phyloP scores from a whole-genome alignment of 1,284 basidiomycete genomes.

The Fomes fomentarius region DNA sequence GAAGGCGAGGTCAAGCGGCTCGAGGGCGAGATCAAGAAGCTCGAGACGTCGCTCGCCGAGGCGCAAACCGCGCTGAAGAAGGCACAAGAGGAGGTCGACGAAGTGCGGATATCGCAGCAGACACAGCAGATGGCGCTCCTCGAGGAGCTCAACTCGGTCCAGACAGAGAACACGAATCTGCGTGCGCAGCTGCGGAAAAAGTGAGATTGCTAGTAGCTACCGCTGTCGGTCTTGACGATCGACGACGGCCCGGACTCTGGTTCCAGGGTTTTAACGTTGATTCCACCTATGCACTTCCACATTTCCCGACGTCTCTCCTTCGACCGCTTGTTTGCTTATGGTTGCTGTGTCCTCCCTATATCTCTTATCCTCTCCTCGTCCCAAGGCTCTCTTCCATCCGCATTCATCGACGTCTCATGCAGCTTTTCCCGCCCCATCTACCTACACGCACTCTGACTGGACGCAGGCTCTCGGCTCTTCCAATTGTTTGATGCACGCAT shows the following conservation, averaged over 20 bases:
- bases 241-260: too few species aligned
- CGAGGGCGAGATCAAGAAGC: conserved; percentile 36
- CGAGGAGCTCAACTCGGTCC: conserved; percentile 79
- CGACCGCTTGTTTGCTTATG: not conserved
- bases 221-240: conserved; percentile 16
- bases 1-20: conserved; percentile 43
- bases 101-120: conserved; percentile 68
- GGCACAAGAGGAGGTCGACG: conserved; percentile 41
- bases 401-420: not conserved
- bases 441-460: conserved; percentile 13
- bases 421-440: not conserved
- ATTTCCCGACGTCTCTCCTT: not conserved
- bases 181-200: conserved; percentile 63
- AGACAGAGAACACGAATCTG: conserved; percentile 73
- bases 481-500: conserved; percentile 19
- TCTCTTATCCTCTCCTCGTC: not conserved
- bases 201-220: conserved; percentile 11
- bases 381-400: not conserved
- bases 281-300: not conserved
- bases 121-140: conserved; percentile 71
- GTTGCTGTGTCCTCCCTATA: not conserved
- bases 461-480: conserved; percentile 15
- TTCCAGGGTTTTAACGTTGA: not conserved
- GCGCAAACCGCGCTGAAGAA: conserved; percentile 45
- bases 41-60: conserved; percentile 56